Percentiles rank a stretch among this genome's conserved stretches.
phyloP scores from a whole-genome alignment of 345 rosid species.

The Isatis tinctoria region DNA sequence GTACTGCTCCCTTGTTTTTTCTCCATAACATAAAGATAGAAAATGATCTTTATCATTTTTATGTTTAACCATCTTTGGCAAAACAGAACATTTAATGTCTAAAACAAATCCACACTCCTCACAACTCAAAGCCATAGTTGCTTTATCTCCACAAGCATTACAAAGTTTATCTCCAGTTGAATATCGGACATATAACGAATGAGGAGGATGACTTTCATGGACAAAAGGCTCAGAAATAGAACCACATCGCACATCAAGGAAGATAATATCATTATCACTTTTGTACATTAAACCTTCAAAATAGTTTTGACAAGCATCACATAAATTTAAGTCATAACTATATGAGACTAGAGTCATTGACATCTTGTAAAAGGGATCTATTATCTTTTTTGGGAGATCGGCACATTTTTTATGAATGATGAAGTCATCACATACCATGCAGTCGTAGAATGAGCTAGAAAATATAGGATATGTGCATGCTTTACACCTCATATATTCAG shows the following conservation, averaged over 20 bases:
- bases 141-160: background rate
- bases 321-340: background rate
- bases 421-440: background rate
- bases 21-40: background rate
- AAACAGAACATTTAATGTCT: background rate
- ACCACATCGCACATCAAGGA: background rate
- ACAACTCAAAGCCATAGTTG: background rate
- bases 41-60: background rate
- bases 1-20: background rate
- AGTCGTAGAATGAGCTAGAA: background rate
- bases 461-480: background rate
- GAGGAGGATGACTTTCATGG: background rate
- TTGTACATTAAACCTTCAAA: background rate
- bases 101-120: background rate
- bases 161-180: background rate
- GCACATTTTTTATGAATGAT: background rate
- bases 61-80: background rate
- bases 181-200: background rate
- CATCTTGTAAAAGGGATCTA: background rate
- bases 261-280: background rate
- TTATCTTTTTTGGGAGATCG: background rate
- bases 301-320: background rate
- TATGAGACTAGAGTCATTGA: background rate
- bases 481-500: background rate
- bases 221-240: background rate